Evolutionary conservation across 306 rosid species (phyloP).

Genomic region (Quercus bicolor): DNA sequence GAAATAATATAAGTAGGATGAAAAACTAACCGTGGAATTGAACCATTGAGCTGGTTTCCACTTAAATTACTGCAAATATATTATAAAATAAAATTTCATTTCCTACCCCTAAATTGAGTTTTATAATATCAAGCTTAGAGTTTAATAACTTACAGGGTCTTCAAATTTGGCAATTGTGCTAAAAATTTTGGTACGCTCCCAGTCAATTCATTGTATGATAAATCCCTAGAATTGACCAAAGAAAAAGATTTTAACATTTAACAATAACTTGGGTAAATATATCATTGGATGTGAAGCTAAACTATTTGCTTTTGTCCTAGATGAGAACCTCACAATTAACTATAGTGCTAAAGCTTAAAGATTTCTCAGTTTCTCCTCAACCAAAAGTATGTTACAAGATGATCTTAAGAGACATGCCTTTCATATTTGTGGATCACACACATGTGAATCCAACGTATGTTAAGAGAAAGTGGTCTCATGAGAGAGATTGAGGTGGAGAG

Average conservation of each 20-base stretch:
- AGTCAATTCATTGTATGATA: conserved; percentile 41
- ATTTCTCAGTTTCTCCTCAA: too few species aligned
- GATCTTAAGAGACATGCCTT: too few species aligned
- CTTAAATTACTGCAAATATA: conserved; percentile 11
- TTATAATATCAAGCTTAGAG: background rate
- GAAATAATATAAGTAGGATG: background rate
- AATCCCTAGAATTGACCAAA: conserved; percentile 26
- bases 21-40: conserved; percentile 13
- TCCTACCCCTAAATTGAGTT: background rate
- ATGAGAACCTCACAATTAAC: too few species aligned
- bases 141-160: background rate
- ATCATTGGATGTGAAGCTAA: too few species aligned
- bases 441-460: too few species aligned
- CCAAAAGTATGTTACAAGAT: too few species aligned
- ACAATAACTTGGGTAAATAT: background rate
- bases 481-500: too few species aligned
- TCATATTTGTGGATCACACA: too few species aligned
- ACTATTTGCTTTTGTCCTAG: too few species aligned
- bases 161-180: too few species aligned
- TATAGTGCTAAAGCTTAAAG: too few species aligned
- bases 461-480: too few species aligned
- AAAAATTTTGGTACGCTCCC: conserved; percentile 34
- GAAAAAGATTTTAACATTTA: background rate
- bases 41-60: conserved; percentile 19
- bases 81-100: background rate